Base-by-base conservation (phyloP, 345 rosid species). In the Hypericum perforatum region DNA sequence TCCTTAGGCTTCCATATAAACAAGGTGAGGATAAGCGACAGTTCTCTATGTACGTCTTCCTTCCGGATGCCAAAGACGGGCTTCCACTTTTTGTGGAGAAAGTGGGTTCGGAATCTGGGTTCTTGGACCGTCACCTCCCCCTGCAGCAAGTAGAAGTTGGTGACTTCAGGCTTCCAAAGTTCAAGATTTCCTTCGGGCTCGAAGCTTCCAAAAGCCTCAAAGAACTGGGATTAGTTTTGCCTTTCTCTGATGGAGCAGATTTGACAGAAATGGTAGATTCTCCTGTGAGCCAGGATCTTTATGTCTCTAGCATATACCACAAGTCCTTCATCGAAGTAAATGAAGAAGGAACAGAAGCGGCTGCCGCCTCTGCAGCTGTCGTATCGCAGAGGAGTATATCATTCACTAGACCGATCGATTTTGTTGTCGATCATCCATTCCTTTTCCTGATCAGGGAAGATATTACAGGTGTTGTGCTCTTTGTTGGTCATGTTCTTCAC, bases 291-390 rank as follows among this genome's bases (percentile, higher is more conserved):
- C 32, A 22, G 1, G 4, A 22, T 1, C 32, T 22, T 22, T 22
- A 22, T 22, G 32, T 22, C 32, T 22, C 32, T 22, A 22, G 32
- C 32, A 22, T 22, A 22, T 22, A 22, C 32, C 32, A 22, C 32
- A 22, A 22, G 32, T 22, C 32, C 32, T 22, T 22, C 32, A 22
- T 22, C 32, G 32, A 49, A 49, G 64, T 70, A 37, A 58, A 41
- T 53, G 12, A 54, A 54, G 47, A 44, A 73, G 52, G 74, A 70
- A 53, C 61, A 62, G 6, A 76, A 70, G 11, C 63, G 42, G 11
- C 78, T 75, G 16, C 82, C 80, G 41, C 78, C 68, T 5, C 72
- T 60, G 11, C 14, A 5, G 6, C 14, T n/a, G 46, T 11, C 14
- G 0, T n/a, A 43, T 5, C 6, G 14, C 14, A 5, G 7, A 0